Evolutionary conservation across 306 rosid species (phyloP).

Genomic region (Glycine tomentella): DNA sequence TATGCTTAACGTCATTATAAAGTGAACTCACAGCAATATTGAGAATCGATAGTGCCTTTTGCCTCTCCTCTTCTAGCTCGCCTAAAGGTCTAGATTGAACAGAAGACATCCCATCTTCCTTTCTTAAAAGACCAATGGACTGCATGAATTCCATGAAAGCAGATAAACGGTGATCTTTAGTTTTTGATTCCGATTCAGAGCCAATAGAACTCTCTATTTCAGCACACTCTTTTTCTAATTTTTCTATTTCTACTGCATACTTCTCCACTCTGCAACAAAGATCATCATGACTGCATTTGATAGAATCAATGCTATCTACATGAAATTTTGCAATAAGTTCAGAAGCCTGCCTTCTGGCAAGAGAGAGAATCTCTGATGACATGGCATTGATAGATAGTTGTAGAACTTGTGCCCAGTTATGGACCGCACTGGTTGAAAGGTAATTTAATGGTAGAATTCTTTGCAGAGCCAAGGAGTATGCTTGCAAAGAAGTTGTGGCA

Average conservation of each 20-base stretch:
- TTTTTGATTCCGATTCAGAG: slow-evolving; percentile 73
- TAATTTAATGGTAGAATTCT: slow-evolving; percentile 88
- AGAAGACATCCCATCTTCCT: slow-evolving; percentile 60
- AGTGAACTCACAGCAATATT: slow-evolving; percentile 67
- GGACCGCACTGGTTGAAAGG: slow-evolving; percentile 83
- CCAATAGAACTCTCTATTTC: slow-evolving; percentile 74
- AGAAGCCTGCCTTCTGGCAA: slow-evolving; percentile 89
- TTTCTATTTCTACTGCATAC: slow-evolving; percentile 74
- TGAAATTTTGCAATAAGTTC: slow-evolving; percentile 69
- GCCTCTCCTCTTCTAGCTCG: slow-evolving; percentile 68
- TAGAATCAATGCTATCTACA: slow-evolving; percentile 64
- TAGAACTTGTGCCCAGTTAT: slow-evolving; percentile 93
- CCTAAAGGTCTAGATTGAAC: slow-evolving; percentile 59
- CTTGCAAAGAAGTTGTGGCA: slow-evolving; percentile 68
- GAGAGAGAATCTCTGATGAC: slow-evolving; percentile 82
- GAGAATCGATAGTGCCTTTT: slow-evolving; percentile 61
- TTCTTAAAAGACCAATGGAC: slow-evolving; percentile 62
- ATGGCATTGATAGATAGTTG: slow-evolving; percentile 72
- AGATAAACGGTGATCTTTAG: slow-evolving; percentile 79
- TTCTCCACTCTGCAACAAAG: slow-evolving; percentile 73
- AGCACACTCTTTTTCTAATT: slow-evolving; percentile 72
- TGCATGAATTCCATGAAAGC: slow-evolving; percentile 79
- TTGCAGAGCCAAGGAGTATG: slow-evolving; percentile 87
- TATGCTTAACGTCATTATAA: slow-evolving; percentile 67
- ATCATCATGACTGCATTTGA: slow-evolving; percentile 67